Evolutionary conservation across 441 rosid genomes (phyloP).

Genomic region (Adansonia grandidieri): DNA sequence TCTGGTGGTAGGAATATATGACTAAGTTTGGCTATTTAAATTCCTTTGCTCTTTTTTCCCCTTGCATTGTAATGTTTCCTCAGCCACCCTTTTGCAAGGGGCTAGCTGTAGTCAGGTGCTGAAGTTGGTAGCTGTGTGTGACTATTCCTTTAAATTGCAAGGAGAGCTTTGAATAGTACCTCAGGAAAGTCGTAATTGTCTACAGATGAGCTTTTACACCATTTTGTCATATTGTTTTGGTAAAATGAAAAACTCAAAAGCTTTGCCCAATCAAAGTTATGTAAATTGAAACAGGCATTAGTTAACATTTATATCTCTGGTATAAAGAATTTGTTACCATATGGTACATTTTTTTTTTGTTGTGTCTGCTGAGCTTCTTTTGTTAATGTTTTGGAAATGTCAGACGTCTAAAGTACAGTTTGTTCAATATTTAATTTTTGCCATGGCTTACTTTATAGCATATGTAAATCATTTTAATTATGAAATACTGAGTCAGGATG

Average conservation of each 20-base stretch:
- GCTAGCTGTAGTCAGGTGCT: background rate
- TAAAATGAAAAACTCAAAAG: background rate
- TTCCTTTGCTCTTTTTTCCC: background rate
- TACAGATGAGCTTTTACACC: background rate
- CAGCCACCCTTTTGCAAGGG: background rate
- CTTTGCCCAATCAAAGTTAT: background rate
- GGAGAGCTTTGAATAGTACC: background rate
- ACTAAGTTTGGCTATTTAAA: background rate
- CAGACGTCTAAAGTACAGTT: background rate
- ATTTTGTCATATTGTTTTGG: background rate
- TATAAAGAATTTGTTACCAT: background rate
- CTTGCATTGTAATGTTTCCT: background rate
- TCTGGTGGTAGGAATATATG: background rate
- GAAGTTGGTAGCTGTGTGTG: background rate
- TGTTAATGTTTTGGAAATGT: background rate
- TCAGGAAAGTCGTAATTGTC: background rate
- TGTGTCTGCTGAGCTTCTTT: background rate
- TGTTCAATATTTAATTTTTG: background rate
- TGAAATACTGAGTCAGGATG: conserved; percentile 45
- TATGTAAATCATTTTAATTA: conserved; percentile 21
- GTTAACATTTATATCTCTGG: background rate
- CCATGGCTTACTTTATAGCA: conserved; percentile 7
- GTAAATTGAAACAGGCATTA: background rate
- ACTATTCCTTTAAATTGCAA: background rate
- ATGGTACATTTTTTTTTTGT: background rate